Base-by-base conservation (phyloP, 2,329 filamentous ascomycete genomes). In the Paecilomyces sp. region DNA sequence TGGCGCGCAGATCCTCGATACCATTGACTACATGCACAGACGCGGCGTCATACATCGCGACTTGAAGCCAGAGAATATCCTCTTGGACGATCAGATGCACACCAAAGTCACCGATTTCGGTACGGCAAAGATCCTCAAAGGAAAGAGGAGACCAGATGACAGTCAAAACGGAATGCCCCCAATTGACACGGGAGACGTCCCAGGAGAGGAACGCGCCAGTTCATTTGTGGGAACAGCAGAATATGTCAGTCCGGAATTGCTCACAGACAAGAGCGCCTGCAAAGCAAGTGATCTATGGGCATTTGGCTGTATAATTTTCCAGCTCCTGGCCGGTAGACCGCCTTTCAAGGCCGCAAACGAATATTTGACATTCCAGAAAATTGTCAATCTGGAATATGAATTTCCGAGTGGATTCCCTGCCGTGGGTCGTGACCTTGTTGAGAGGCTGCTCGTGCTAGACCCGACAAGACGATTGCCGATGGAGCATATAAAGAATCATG, bases 71-170 rank as follows among this genome's bases (percentile, higher is more conserved):
- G 94, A 99, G 73, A 99, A 99, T 65, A 92, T 99, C 3, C 83
- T 99, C 6, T 81, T 99, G 41, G 94, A 99, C 73, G 89, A 92
- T 64, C 89, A 96, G 70, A 95, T 97, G 90, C 91, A 97, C 69
- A 88, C 97, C 76, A 99, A 99, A 74, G 97, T 99, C 65, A 99
- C 94, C 7, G 94, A 99, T 76, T 99, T 99, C 71, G 94, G 94
- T 51, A 99, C 94, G 0, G 94, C 94, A n/a, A 97, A 97, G 74
- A 85, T 99, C 63, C 80, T 99, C 54, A 87, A 88, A 56, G 72
- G 77, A 36, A 70, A 75, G 15, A 75, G 68, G 59, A 70, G 81
- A 83, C 64, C 82, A 79, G 65, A 73, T 47, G 71, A 72, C 57
- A 74, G 66, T 64, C 68, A 77, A 77, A 73, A 75, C 75, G 68